Evolutionary conservation across 495 filamentous ascomycete species (phyloP).

Genomic region (Saxophila tyrrhenica): DNA sequence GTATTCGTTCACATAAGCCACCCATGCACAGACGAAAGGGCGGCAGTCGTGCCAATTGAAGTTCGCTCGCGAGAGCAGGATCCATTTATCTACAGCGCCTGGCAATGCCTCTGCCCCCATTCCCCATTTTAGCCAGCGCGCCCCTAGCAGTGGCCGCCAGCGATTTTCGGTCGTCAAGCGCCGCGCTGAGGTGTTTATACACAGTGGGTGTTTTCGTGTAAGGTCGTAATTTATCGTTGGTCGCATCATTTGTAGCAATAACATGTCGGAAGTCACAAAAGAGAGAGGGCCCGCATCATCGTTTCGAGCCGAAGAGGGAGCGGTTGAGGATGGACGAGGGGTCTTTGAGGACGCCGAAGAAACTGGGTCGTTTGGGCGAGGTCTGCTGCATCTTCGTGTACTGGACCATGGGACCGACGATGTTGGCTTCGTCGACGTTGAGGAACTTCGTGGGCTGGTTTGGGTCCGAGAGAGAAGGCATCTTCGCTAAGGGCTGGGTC

Average conservation of each 20-base stretch:
- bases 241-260: background rate
- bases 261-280: background rate
- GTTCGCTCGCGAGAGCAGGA: background rate
- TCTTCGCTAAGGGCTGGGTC: slow-evolving; percentile 41
- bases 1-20: background rate
- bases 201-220: background rate
- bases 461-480: slow-evolving; percentile 45
- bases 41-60: background rate
- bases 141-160: no score
- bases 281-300: background rate
- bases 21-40: background rate
- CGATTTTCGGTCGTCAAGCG: no score
- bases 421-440: slow-evolving; percentile 75
- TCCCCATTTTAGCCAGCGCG: background rate
- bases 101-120: background rate
- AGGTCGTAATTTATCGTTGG: background rate
- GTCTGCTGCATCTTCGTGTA: slow-evolving; percentile 28
- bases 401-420: slow-evolving; percentile 83
- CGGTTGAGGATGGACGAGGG: background rate
- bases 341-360: background rate
- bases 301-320: background rate
- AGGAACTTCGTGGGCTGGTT: slow-evolving; percentile 73
- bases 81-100: background rate
- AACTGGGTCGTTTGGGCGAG: background rate
- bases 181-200: background rate